A percentile compares a stretch with the other conserved stretches of the same genome.
Evolutionary conservation across 208 protist genomes (phyloP).

Genomic region (Crithidia expoeki): DNA sequence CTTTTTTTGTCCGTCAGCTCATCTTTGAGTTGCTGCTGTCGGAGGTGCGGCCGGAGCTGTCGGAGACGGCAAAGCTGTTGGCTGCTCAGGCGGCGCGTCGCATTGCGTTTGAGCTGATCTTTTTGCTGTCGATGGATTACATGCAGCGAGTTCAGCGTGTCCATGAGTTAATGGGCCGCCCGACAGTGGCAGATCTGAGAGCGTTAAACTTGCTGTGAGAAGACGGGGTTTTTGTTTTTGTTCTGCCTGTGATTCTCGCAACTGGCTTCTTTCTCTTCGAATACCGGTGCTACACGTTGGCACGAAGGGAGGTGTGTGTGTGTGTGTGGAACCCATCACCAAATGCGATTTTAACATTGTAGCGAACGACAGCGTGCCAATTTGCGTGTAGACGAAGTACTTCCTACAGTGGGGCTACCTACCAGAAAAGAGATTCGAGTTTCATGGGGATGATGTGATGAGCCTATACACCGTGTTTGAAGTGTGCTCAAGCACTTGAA

Average conservation of each 20-base stretch:
- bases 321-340: too few relatives aligned
- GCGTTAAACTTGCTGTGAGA: constrained; percentile 63
- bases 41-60: constrained; percentile 59
- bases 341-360: too few relatives aligned
- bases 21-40: constrained; percentile 78
- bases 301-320: too few relatives aligned
- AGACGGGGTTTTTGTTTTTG: not conserved
- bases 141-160: constrained; percentile 85
- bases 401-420: too few relatives aligned
- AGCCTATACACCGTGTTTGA: too few relatives aligned
- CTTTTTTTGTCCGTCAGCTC: constrained; percentile 85
- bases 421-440: too few relatives aligned
- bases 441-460: too few relatives aligned
- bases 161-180: constrained; percentile 67
- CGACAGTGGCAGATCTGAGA: constrained; percentile 64
- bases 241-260: not conserved
- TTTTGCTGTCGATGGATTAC: constrained; percentile 86
- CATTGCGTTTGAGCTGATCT: constrained; percentile 88
- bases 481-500: too few relatives aligned
- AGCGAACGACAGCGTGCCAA: too few relatives aligned
- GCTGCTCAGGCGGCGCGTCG: constrained; percentile 60
- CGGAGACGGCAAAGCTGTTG: constrained; percentile 65
- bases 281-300: too few relatives aligned
- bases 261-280: too few relatives aligned
- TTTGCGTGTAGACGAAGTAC: too few relatives aligned